phyloP scores from a whole-genome alignment of 2,329 filamentous ascomycete species.

The Tolypocladium amazonense region DNA sequence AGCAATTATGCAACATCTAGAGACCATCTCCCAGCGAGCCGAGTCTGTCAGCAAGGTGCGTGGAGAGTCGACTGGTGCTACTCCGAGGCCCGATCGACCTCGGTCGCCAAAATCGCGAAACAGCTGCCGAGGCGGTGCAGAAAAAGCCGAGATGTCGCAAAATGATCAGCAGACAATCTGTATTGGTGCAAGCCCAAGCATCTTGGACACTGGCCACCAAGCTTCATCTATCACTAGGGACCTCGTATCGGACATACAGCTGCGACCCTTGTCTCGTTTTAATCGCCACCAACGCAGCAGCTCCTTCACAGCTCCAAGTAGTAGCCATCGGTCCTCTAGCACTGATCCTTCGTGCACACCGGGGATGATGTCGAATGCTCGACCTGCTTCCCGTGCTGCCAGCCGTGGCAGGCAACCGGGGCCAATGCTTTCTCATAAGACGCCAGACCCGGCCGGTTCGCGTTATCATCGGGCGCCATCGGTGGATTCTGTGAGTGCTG shows the following conservation, averaged over 20 bases:
- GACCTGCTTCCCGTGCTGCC: neutral
- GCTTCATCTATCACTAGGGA: neutral
- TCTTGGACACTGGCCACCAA: conserved; percentile 5
- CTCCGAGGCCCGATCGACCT: conserved; percentile 1
- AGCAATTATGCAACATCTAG: conserved; percentile 12
- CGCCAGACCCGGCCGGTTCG: neutral
- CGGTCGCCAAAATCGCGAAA: conserved; percentile 8
- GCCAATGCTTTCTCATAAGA: neutral
- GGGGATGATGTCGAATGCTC: neutral
- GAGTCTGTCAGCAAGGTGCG: conserved; percentile 11
- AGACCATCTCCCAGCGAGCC: conserved; percentile 11
- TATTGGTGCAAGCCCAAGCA: conserved; percentile 16
- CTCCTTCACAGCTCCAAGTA: neutral
- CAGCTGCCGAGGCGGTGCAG: conserved; percentile 5
- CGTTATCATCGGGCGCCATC: conserved; percentile 1
- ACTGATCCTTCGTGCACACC: neutral
- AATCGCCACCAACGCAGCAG: neutral
- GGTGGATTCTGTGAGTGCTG: conserved; percentile 1
- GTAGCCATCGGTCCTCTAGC: neutral
- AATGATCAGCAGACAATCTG: conserved; percentile 8
- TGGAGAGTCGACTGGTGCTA: neutral
- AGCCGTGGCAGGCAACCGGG: conserved; percentile 3
- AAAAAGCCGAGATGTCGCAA: neutral
- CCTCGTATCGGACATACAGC: neutral
- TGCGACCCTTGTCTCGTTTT: neutral